Evolutionary conservation across 2,329 filamentous ascomycete genomes (phyloP).

Genomic region (Orbilia blumenaviensis): DNA sequence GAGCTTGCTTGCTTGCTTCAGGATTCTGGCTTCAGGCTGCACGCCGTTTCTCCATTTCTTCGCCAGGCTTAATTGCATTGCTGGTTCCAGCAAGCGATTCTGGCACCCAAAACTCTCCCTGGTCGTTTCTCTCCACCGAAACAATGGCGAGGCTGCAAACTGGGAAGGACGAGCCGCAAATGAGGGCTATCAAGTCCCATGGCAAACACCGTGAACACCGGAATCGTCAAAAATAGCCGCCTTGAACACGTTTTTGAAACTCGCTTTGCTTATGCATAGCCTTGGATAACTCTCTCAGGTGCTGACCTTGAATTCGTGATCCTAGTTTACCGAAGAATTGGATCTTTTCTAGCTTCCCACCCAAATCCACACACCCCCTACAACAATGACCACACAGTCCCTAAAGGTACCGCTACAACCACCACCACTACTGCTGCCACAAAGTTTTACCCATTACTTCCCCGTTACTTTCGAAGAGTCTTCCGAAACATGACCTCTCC

Average conservation of each 20-base stretch:
- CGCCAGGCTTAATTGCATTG: conserved; percentile 40
- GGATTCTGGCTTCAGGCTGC: neutral
- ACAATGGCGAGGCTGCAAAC: conserved; percentile 39
- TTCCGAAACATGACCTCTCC: conserved; percentile 38
- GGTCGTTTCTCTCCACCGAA: conserved; percentile 42
- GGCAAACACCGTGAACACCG: conserved; percentile 27
- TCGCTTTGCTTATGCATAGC: conserved; percentile 14
- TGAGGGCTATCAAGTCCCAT: conserved; percentile 17
- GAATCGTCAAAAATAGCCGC: conserved; percentile 39
- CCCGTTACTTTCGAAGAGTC: conserved; percentile 15
- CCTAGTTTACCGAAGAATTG: conserved; percentile 36
- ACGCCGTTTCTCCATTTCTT: conserved; percentile 8
- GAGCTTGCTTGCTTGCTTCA: too few species aligned
- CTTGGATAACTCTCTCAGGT: conserved; percentile 34
- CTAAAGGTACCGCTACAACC: conserved; percentile 48
- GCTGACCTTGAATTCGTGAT: conserved; percentile 27
- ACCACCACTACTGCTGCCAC: conserved; percentile 24
- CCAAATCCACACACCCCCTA: conserved; percentile 15
- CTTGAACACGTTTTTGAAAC: conserved; percentile 42
- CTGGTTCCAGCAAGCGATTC: conserved; percentile 9
- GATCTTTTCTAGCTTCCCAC: conserved; percentile 36
- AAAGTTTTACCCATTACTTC: neutral
- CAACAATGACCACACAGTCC: conserved; percentile 52
- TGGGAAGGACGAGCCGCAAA: conserved; percentile 42
- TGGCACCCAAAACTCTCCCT: conserved; percentile 23